phyloP scores from a whole-genome alignment of 139 green algal genomes.

The Limnomonas spitsbergensis region DNA sequence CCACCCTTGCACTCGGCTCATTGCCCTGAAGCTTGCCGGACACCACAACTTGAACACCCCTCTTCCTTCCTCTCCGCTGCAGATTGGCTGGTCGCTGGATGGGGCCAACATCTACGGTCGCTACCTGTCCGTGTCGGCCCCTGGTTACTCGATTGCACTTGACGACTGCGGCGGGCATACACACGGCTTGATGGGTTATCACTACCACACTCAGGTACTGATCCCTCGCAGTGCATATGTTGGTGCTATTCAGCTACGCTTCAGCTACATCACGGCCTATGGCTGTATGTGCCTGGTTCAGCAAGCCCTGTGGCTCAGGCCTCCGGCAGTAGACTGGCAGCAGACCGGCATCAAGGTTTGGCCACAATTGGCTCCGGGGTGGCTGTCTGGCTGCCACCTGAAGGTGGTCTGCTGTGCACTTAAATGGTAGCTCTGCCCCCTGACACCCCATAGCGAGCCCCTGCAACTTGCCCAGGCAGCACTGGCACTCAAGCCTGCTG shows the following conservation, averaged over 20 bases:
- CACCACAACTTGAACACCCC: no score
- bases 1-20: no score
- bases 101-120: neutral
- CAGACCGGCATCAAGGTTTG: neutral
- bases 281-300: neutral
- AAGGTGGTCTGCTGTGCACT: neutral
- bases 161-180: neutral
- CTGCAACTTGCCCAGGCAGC: no score
- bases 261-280: neutral
- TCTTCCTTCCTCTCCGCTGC: neutral
- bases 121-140: neutral
- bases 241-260: neutral
- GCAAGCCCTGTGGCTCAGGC: neutral
- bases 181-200: neutral
- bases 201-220: slow-evolving; percentile 14
- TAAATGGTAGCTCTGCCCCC: no score
- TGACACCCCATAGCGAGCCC: no score
- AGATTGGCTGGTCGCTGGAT: slow-evolving; percentile 14
- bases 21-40: no score
- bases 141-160: neutral
- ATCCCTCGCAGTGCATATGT: neutral
- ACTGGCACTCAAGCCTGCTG: no score
- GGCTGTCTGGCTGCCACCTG: no score
- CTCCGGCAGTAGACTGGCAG: neutral
- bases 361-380: no score